Conservation (phyloP, 306 rosid genomes). For the Ochetophila trinervis region DNA sequence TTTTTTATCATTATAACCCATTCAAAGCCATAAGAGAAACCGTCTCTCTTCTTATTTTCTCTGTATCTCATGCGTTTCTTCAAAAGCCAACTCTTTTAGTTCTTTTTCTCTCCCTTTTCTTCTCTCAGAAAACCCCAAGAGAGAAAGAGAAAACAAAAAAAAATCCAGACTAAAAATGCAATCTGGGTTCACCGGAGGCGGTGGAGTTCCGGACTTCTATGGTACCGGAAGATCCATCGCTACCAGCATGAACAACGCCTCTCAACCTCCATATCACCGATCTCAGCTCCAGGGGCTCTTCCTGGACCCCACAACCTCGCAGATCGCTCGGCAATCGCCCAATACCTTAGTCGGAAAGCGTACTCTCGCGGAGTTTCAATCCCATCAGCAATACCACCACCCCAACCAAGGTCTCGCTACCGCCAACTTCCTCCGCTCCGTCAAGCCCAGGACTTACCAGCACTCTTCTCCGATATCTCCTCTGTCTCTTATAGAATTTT, state of each 20-base stretch:
- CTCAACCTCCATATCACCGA: constrained; percentile 50
- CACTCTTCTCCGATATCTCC: constrained; percentile 48
- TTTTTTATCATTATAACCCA: constrained; percentile 30
- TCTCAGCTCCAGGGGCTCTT: constrained; percentile 43
- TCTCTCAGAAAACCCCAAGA: not conserved
- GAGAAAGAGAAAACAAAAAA: not conserved
- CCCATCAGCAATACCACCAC: constrained; percentile 35
- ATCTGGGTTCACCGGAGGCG: constrained; percentile 69
- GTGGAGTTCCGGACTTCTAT: constrained; percentile 49
- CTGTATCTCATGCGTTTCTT: constrained; percentile 44
- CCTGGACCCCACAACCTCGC: constrained; percentile 49
- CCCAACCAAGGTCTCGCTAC: constrained; percentile 31
- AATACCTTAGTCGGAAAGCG: constrained; percentile 49
- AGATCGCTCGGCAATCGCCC: constrained; percentile 50
- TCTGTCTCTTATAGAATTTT: constrained; percentile 54
- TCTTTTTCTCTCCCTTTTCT: constrained; percentile 5
- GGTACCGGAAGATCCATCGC: constrained; percentile 47
- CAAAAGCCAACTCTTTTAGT: constrained; percentile 37
- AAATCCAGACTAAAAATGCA: constrained; percentile 38
- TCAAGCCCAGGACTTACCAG: constrained; percentile 53
- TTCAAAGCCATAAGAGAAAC: constrained; percentile 34
- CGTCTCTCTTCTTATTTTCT: constrained; percentile 8
- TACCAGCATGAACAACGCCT: constrained; percentile 36
- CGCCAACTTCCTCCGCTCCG: constrained; percentile 45
- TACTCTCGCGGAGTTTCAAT: constrained; percentile 67